These are phyloP conservation scores for Malassezia obtusa DNA, from an alignment of 1,284 basidiomycete species.

Conservation along the genomic window DNA sequence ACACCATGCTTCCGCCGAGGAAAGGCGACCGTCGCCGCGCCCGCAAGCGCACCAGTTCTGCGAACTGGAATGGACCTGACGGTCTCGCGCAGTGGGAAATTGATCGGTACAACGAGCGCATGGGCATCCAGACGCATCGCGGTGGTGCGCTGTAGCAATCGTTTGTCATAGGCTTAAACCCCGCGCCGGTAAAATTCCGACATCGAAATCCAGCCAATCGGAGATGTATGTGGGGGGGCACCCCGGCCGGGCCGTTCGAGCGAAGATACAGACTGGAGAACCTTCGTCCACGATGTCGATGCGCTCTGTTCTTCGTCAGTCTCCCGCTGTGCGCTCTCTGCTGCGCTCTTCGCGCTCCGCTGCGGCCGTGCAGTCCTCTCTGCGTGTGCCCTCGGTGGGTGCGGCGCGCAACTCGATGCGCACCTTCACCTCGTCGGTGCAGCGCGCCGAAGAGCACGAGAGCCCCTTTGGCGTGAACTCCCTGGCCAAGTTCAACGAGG, in stretches of 20 bases:
- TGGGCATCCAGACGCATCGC: slow-evolving; percentile 26
- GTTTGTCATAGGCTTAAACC: no score
- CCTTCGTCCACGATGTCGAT: background rate
- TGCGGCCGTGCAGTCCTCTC: background rate
- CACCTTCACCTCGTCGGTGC: slow-evolving; percentile 22
- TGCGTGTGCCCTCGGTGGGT: background rate
- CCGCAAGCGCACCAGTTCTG: slow-evolving; percentile 29
- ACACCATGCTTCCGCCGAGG: slow-evolving; percentile 32
- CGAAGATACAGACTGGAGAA: no score
- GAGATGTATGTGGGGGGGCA: background rate
- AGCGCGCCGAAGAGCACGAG: slow-evolving; percentile 30
- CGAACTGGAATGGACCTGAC: slow-evolving; percentile 40
- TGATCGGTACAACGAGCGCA: slow-evolving; percentile 42
- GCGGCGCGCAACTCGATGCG: slow-evolving; percentile 13
- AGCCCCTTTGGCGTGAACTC: slow-evolving; percentile 46
- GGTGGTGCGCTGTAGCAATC: no score
- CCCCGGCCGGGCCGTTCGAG: background rate
- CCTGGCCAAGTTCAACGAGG: slow-evolving; percentile 40
- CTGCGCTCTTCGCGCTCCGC: background rate
- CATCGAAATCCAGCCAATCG: background rate
- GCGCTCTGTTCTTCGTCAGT: background rate
- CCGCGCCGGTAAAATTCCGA: background rate
- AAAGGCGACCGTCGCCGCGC: slow-evolving; percentile 19
- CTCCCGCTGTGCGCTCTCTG: slow-evolving; percentile 2
- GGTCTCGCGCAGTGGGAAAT: slow-evolving; percentile 42